Conservation (phyloP, 345 rosid species). For the Pistacia atlantica region DNA sequence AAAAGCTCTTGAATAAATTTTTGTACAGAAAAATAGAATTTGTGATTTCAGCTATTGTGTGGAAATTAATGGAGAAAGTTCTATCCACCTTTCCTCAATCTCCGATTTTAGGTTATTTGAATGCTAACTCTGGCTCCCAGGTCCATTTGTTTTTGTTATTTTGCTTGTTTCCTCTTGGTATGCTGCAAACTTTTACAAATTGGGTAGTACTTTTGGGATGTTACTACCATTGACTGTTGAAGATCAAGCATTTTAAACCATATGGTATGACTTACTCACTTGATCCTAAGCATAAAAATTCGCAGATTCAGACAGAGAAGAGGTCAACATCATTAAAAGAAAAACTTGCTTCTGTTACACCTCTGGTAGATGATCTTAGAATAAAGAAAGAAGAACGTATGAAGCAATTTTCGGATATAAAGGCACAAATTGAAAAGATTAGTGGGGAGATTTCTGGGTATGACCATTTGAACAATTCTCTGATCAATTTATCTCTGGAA, state of each 20-base stretch:
- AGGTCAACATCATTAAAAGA: constrained; percentile 63
- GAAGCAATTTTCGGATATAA: constrained; percentile 75
- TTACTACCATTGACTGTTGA: background rate
- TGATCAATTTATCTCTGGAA: constrained; percentile 49
- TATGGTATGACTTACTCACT: background rate
- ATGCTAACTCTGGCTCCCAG: background rate
- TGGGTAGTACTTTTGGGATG: background rate
- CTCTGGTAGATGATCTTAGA: constrained; percentile 77
- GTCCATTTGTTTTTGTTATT: constrained; percentile 4
- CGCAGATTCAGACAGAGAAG: constrained; percentile 62
- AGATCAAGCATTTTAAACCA: background rate
- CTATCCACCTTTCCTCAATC: too few relatives aligned
- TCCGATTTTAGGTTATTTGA: background rate
- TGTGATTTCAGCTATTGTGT: background rate
- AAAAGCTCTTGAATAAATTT: background rate
- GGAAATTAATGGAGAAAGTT: background rate
- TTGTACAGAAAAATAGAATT: background rate
- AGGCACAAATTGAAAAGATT: constrained; percentile 79
- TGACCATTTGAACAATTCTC: constrained; percentile 37
- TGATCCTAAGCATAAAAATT: constrained; percentile 7
- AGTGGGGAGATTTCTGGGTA: constrained; percentile 81
- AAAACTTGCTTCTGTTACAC: constrained; percentile 74
- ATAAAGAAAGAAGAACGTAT: constrained; percentile 76
- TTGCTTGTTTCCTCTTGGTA: background rate
- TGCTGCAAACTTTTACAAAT: background rate